Evolutionary conservation across 352 stramenopile species (phyloP).

Genomic region (Phytopythium aichiense): DNA sequence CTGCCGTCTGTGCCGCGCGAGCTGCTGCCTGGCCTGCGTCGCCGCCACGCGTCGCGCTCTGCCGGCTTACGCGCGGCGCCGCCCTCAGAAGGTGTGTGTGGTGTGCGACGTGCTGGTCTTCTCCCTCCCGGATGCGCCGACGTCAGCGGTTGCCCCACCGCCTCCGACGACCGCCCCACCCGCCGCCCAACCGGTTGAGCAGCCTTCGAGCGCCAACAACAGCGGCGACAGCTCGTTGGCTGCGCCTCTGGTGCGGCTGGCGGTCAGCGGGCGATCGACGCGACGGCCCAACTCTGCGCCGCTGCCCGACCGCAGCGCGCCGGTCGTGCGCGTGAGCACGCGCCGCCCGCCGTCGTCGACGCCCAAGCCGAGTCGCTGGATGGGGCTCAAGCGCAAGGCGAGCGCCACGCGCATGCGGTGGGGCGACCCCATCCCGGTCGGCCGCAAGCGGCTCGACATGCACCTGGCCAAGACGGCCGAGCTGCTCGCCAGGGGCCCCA

Average conservation of each 20-base stretch:
- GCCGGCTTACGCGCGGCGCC: constrained; percentile 26
- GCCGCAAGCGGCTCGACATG: constrained; percentile 23
- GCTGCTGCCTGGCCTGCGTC: constrained; percentile 51
- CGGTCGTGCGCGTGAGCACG: constrained; percentile 4
- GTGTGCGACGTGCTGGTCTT: constrained; percentile 47
- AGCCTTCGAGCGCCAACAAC: not conserved
- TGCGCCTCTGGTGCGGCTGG: constrained; percentile 9
- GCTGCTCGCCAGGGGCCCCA: constrained; percentile 12
- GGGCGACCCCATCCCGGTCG: constrained; percentile 21
- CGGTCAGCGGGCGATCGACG: constrained; percentile 4
- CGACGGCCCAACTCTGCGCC: constrained; percentile 28
- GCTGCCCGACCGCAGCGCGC: constrained; percentile 13
- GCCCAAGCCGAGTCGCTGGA: constrained; percentile 27
- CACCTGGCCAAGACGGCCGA: constrained; percentile 43
- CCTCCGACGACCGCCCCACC: not conserved
- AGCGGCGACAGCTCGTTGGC: constrained; percentile 5
- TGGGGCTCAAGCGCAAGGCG: constrained; percentile 47
- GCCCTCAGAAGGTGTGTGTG: constrained; percentile 57
- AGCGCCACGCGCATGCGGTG: constrained; percentile 46
- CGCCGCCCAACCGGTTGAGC: not conserved
- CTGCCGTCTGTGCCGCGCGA: constrained; percentile 62
- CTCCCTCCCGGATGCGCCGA: constrained; percentile 18
- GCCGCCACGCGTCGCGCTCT: constrained; percentile 30
- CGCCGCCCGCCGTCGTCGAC: constrained; percentile 28
- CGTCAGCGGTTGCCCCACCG: not conserved